phyloP scores from a whole-genome alignment of 352 stramenopile species.

The Pythium biforme region DNA sequence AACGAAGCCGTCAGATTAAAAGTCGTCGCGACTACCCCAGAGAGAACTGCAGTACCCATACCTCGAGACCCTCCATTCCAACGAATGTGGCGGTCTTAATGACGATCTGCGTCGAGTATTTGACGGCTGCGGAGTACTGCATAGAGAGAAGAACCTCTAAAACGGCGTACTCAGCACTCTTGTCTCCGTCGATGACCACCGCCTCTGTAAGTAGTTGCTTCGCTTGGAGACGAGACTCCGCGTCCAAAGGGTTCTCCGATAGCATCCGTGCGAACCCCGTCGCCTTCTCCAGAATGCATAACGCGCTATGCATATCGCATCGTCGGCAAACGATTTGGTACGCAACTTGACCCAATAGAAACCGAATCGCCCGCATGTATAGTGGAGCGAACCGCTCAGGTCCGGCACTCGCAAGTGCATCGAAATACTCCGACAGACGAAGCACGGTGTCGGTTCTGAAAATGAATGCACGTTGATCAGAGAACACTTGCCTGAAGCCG shows the following conservation, averaged over 20 bases:
- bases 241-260: background rate
- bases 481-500: too few species aligned
- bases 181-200: background rate
- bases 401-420: background rate
- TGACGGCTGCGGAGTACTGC: conserved; percentile 13
- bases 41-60: background rate
- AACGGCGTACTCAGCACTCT: background rate
- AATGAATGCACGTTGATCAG: background rate
- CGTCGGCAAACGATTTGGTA: conserved; percentile 10
- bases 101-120: conserved; percentile 22
- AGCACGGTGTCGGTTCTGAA: conserved; percentile 16
- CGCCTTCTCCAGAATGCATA: conserved; percentile 19
- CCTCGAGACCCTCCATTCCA: conserved; percentile 25
- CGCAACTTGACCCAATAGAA: conserved; percentile 22
- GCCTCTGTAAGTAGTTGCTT: conserved; percentile 15
- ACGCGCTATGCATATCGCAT: conserved; percentile 14
- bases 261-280: conserved; percentile 5
- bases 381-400: conserved; percentile 16
- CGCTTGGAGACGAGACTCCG: conserved; percentile 12
- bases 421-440: conserved; percentile 19
- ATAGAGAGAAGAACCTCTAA: conserved; percentile 16
- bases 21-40: background rate
- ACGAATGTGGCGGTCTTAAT: conserved; percentile 7
- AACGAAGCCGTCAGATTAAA: background rate
- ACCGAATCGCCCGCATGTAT: conserved; percentile 20